These are phyloP conservation scores for Hyphodiscus sp. DNA, from an alignment of 2,329 filamentous ascomycete species.

Conservation along the genomic window DNA sequence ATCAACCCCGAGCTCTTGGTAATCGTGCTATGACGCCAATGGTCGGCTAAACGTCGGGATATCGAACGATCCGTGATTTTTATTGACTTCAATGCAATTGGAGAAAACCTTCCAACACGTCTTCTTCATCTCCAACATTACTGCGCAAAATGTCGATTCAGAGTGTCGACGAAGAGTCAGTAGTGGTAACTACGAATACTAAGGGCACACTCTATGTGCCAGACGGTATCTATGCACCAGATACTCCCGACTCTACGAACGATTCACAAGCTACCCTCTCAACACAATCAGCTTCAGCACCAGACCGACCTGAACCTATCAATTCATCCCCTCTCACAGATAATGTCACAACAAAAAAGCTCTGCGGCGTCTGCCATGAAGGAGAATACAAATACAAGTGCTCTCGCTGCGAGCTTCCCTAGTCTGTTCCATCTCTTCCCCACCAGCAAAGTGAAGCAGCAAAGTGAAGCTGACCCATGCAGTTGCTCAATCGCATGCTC, in stretches of 20 bases:
- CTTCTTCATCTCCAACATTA: neutral
- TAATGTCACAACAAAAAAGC: constrained; percentile 19
- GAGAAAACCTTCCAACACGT: neutral
- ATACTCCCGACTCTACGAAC: neutral
- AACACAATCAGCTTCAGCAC: neutral
- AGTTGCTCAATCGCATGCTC: constrained; percentile 56
- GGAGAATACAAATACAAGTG: constrained; percentile 56
- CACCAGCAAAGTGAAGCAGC: neutral
- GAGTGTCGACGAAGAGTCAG: neutral
- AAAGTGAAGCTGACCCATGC: constrained; percentile 7
- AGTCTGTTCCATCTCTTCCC: constrained; percentile 38
- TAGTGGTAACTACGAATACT: neutral
- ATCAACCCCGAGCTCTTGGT: neutral
- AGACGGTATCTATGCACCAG: neutral
- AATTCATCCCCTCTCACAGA: neutral
- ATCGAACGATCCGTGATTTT: neutral
- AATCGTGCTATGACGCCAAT: neutral
- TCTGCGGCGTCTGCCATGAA: constrained; percentile 49
- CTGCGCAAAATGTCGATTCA: neutral
- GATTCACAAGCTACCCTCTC: neutral
- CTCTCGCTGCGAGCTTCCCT: constrained; percentile 49
- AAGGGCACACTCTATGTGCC: neutral
- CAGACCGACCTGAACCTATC: neutral
- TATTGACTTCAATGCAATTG: neutral
- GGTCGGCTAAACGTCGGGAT: neutral